These are phyloP conservation scores for Globisporangium paroecandrum DNA, from an alignment of 352 stramenopile genomes.

Conservation along the genomic window DNA sequence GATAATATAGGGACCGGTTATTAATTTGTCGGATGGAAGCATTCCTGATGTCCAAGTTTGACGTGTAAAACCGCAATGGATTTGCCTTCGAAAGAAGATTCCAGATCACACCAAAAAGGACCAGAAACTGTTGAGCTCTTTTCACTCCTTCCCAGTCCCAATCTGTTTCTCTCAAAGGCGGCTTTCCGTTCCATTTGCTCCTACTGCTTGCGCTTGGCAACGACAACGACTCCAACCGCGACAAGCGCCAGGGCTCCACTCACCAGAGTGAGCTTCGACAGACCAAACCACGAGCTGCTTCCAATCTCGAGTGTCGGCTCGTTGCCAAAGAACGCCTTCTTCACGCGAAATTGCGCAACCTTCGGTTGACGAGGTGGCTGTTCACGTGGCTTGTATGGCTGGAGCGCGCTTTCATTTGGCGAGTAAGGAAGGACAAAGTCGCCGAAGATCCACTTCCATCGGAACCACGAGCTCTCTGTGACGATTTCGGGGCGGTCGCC, in stretches of 20 bases:
- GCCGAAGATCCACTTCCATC: slow-evolving; percentile 1
- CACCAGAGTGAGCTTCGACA: background rate
- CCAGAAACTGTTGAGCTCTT: background rate
- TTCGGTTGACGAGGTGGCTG: slow-evolving; percentile 2
- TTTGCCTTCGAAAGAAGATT: no score
- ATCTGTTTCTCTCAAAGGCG: background rate
- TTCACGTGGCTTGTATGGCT: background rate
- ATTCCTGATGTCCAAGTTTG: no score
- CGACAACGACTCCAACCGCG: background rate
- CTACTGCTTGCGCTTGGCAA: slow-evolving; percentile 1
- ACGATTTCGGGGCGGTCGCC: background rate
- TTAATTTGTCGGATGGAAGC: no score
- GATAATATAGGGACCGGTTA: no score
- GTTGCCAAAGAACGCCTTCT: slow-evolving; percentile 4
- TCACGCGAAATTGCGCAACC: background rate
- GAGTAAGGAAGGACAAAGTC: background rate
- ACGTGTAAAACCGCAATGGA: no score
- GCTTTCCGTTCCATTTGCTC: no score
- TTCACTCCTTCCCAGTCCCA: background rate
- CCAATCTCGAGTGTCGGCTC: background rate
- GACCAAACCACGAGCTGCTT: background rate
- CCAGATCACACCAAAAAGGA: no score
- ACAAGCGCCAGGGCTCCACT: background rate
- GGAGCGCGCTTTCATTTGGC: background rate
- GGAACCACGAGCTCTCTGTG: background rate